Base-by-base conservation (phyloP, 2,329 filamentous ascomycete species). In the Fusarium bulbicola region DNA sequence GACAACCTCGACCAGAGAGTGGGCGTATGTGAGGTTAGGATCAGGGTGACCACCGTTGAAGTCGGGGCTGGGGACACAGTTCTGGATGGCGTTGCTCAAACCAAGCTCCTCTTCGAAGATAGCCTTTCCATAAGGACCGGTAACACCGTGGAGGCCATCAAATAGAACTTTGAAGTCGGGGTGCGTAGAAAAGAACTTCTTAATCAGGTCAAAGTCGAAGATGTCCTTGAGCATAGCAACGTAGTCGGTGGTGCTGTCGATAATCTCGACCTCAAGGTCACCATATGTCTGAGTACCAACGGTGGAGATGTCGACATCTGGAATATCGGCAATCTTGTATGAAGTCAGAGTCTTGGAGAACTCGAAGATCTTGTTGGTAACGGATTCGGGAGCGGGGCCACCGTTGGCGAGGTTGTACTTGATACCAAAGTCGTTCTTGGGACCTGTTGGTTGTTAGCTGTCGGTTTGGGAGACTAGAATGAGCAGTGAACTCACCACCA, bases 391-490 rank as follows among this genome's bases (percentile, higher is more conserved):
- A 63, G 96, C 96, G 47, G 96, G 96, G 63, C 95, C 96, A 78
- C 96, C 96, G 81, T 99, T 98, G 82, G 94, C 88, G 67, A 99
- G 88, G 88, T 99, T 99, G 90, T 99, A 99, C 87, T 99, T 99
- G 91, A 99, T 99, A 78, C 96, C 96, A 79, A 99, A 99, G 85
- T 99, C 96, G 82, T 96, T 93, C 77, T 90, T 92, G 71, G 96
- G 96, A 58, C 95, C 94, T 97, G 77, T 47, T 7, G 18, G 36
- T 61, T 65, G 62, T 58, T 40, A 63, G 46, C 26, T 16, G 24
- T 37, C 50, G 28, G 30, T 12, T 42, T 21, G 21, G 36, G 40
- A 40, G 40, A 11, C 26, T 11, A 13, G 24, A 39, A 28, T 26
- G 28, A 45, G 24, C 28, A 21, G 21, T 47, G 32, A 49, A 77